Conservation (phyloP, 1,284 basidiomycete genomes). For the Leccinum holopus region DNA sequence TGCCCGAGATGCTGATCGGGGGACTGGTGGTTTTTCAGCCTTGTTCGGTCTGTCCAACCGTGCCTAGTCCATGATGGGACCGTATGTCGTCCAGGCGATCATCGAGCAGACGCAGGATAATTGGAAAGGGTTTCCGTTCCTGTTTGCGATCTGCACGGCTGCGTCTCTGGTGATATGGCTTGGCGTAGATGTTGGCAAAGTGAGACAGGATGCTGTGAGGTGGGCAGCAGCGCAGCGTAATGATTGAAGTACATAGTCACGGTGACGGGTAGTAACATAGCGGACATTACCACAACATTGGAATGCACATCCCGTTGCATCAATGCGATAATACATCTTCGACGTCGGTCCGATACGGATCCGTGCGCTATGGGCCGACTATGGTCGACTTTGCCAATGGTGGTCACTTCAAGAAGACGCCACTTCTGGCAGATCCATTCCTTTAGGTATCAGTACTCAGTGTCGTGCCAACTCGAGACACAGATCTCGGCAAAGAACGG, state of each 20-base stretch:
- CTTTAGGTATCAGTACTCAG: no score
- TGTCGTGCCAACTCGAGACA: no score
- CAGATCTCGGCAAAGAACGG: no score
- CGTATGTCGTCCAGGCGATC: constrained; percentile 77
- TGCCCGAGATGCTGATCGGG: neutral
- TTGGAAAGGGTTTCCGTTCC: constrained; percentile 79
- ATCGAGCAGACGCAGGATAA: constrained; percentile 70
- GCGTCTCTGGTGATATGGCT: constrained; percentile 46
- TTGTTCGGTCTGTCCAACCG: constrained; percentile 84
- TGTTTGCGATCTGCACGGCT: constrained; percentile 66
- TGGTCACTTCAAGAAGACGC: no score
- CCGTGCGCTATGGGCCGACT: no score
- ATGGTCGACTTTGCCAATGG: no score
- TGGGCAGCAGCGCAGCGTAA: constrained; percentile 50
- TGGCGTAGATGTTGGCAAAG: constrained; percentile 1
- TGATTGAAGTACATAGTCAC: neutral
- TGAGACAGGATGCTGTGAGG: constrained; percentile 52
- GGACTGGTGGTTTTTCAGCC: constrained; percentile 63
- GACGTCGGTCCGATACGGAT: no score
- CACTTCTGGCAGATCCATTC: no score
- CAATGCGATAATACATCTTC: no score
- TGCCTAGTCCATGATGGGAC: constrained; percentile 79
- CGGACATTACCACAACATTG: no score
- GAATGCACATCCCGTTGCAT: no score
- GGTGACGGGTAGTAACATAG: neutral